Evolutionary conservation across 768 basidiomycete genomes (phyloP).

Genomic region (Piloderma croceum): DNA sequence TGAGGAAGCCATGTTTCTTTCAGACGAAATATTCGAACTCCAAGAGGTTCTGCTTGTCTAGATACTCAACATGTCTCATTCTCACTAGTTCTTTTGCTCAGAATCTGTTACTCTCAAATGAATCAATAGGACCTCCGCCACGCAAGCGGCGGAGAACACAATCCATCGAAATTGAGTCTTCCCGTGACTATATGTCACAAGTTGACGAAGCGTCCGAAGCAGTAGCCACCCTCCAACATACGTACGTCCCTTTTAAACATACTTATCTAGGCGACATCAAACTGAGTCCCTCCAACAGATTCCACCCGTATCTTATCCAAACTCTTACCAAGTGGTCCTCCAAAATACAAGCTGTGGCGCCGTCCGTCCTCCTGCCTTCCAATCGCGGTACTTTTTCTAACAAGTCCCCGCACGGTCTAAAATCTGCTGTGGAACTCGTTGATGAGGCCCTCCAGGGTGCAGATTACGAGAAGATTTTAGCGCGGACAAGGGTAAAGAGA

Average conservation of each 20-base stretch:
- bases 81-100: slow-evolving; percentile 18
- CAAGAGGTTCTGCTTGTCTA: slow-evolving; percentile 49
- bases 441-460: slow-evolving; percentile 58
- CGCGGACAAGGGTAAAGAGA: slow-evolving; percentile 56
- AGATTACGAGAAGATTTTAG: slow-evolving; percentile 53
- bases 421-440: slow-evolving; percentile 68
- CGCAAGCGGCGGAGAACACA: slow-evolving; percentile 52
- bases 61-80: background rate
- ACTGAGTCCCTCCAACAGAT: slow-evolving; percentile 22
- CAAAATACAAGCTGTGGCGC: slow-evolving; percentile 90
- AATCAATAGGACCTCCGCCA: slow-evolving; percentile 42
- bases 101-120: slow-evolving; percentile 44
- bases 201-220: slow-evolving; percentile 40
- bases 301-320: slow-evolving; percentile 68
- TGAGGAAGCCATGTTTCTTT: slow-evolving; percentile 53
- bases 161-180: slow-evolving; percentile 16
- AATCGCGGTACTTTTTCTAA: slow-evolving; percentile 65
- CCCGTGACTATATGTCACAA: slow-evolving; percentile 28
- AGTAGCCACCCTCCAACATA: slow-evolving; percentile 42
- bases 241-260: slow-evolving; percentile 27
- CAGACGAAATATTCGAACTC: slow-evolving; percentile 61
- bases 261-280: slow-evolving; percentile 5
- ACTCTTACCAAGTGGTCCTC: slow-evolving; percentile 92
- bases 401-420: slow-evolving; percentile 48
- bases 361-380: slow-evolving; percentile 64